Conservation (phyloP, 352 stramenopile genomes). For the Plasmopara halstedii region DNA sequence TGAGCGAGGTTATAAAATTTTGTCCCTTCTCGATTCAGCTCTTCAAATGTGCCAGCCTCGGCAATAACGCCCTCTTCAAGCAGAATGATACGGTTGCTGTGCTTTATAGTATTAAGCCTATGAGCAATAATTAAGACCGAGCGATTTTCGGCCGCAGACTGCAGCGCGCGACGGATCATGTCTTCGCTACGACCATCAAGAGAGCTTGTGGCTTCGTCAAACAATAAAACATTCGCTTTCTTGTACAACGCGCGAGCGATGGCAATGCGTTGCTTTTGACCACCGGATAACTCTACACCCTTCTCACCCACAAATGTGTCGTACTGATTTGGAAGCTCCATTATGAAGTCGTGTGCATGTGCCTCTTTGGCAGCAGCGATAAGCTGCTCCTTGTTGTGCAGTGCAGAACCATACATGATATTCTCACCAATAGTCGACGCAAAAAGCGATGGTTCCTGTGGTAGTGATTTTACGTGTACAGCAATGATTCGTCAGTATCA, state of each 20-base stretch:
- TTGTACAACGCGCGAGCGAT: conserved; percentile 82
- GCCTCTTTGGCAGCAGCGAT: conserved; percentile 59
- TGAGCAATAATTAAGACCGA: conserved; percentile 84
- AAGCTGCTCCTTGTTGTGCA: conserved; percentile 48
- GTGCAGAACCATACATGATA: conserved; percentile 71
- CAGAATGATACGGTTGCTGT: conserved; percentile 76
- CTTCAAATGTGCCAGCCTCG: conserved; percentile 67
- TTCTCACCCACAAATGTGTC: conserved; percentile 97
- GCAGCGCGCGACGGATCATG: conserved; percentile 59
- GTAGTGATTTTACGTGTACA: conserved; percentile 2
- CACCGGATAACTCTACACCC: conserved; percentile 93
- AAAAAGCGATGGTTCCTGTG: conserved; percentile 70
- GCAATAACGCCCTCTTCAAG: conserved; percentile 73
- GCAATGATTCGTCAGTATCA: conserved; percentile 9
- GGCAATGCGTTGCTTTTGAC: conserved; percentile 94
- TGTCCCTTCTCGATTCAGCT: conserved; percentile 67
- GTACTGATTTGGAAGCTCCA: conserved; percentile 87
- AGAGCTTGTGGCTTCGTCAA: conserved; percentile 82
- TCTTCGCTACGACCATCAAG: conserved; percentile 77
- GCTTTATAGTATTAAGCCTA: conserved; percentile 79
- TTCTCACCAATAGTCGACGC: conserved; percentile 75
- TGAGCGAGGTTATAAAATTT: conserved; percentile 74
- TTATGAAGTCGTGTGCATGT: conserved; percentile 75
- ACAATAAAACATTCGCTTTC: conserved; percentile 69
- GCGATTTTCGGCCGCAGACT: conserved; percentile 54